These are phyloP conservation scores for Panicum virgatum DNA, from an alignment of 202 grass and related monocot genomes.

Conservation along the genomic window DNA sequence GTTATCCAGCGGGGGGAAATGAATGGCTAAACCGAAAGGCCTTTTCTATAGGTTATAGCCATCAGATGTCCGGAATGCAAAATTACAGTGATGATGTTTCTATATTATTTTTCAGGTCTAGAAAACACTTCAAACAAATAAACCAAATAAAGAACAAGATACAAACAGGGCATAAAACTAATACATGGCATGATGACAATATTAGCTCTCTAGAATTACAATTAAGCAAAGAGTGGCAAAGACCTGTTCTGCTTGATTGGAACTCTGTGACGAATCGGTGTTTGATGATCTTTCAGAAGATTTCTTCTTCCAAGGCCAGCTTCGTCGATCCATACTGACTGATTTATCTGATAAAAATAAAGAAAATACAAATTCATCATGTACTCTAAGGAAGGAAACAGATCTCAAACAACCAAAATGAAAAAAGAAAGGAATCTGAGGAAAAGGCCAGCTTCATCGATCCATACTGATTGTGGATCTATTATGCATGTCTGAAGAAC, in stretches of 20 bases:
- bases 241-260: slow-evolving; percentile 65
- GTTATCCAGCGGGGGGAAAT: neutral
- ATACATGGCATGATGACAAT: neutral
- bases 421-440: no score
- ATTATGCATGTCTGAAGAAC: neutral
- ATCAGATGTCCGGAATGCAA: neutral
- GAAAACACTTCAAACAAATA: neutral
- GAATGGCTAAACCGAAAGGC: neutral
- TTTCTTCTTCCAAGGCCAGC: slow-evolving; percentile 99
- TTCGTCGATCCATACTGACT: slow-evolving; percentile 71
- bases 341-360: neutral
- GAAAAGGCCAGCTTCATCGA: no score
- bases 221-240: slow-evolving; percentile 11
- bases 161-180: neutral
- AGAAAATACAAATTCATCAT: neutral
- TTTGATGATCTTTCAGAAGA: slow-evolving; percentile 79
- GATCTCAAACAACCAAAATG: no score
- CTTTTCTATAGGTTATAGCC: neutral
- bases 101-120: neutral
- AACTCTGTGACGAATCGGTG: slow-evolving; percentile 40
- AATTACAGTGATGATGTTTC: neutral
- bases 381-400: no score
- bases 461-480: no score
- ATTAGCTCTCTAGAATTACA: neutral
- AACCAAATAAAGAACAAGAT: neutral